A percentile compares a stretch with the other conserved stretches of the same genome.
Conservation (phyloP, 305 asterid species). For the Fraxinus nigra region DNA sequence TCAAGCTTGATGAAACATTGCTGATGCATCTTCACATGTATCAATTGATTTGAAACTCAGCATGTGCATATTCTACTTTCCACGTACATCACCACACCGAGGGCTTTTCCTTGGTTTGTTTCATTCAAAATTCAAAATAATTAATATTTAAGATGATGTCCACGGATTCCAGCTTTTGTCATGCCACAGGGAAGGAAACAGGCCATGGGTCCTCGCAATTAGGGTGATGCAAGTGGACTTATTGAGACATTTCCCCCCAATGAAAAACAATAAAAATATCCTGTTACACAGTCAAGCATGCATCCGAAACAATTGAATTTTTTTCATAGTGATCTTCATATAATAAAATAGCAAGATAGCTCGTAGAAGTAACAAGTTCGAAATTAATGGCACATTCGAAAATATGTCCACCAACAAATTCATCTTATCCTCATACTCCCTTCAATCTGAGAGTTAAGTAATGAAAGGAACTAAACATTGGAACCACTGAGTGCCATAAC, state of each 20-base stretch:
- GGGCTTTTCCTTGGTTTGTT: neutral
- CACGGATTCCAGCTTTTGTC: neutral
- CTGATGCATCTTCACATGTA: neutral
- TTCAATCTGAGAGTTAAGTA: neutral
- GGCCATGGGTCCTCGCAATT: neutral
- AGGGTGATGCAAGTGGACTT: neutral
- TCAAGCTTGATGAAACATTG: neutral
- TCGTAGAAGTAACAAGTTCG: neutral
- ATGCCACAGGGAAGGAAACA: neutral
- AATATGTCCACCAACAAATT: neutral
- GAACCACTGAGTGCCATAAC: slow-evolving; percentile 74
- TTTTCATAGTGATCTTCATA: neutral
- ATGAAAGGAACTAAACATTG: slow-evolving; percentile 35
- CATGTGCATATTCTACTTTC: neutral
- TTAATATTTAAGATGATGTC: neutral
- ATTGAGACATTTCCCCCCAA: neutral
- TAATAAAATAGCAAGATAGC: neutral
- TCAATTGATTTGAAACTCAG: neutral
- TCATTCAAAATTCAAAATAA: neutral
- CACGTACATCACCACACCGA: neutral
- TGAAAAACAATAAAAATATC: neutral
- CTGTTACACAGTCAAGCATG: neutral
- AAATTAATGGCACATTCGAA: neutral
- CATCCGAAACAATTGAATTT: neutral
- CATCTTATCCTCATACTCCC: neutral